Percentiles rank a stretch among this genome's conserved stretches.
phyloP scores from a whole-genome alignment of 2,329 filamentous ascomycete species.

The Beauveria sp. region DNA sequence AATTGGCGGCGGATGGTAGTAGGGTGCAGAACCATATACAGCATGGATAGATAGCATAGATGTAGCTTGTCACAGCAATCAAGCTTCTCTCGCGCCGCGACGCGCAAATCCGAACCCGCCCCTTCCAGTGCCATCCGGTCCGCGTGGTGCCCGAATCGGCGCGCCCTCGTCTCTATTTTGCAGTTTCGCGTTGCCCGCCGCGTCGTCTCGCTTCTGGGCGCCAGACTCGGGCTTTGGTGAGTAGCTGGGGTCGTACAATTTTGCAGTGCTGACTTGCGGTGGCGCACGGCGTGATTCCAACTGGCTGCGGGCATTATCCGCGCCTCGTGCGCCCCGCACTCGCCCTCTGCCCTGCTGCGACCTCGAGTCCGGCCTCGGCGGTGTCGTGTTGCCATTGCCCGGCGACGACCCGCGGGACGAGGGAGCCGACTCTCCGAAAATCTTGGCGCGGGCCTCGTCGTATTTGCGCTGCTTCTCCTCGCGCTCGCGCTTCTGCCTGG shows the following conservation, averaged over 20 bases:
- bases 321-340: constrained; percentile 32
- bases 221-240: constrained; percentile 53
- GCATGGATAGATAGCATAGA: constrained; percentile 16
- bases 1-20: constrained; percentile 86
- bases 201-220: constrained; percentile 33
- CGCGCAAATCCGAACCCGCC: constrained; percentile 70
- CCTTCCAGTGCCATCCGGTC: constrained; percentile 68
- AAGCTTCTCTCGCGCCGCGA: constrained; percentile 49
- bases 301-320: constrained; percentile 22
- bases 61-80: constrained; percentile 20
- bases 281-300: constrained; percentile 1
- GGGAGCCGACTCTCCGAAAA: constrained; percentile 61
- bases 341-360: constrained; percentile 37
- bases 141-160: constrained; percentile 65
- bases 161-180: constrained; percentile 59
- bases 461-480: constrained; percentile 90
- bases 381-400: constrained; percentile 42
- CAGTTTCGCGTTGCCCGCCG: constrained; percentile 27
- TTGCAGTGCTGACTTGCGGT: constrained; percentile 20
- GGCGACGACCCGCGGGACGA: constrained; percentile 55
- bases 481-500: constrained; percentile 67
- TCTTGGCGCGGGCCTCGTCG: constrained; percentile 77
- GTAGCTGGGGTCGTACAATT: constrained; percentile 74
- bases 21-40: constrained; percentile 15
- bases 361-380: constrained; percentile 37